Base-by-base conservation (phyloP, 306 rosid species). In the Vicia faba region DNA sequence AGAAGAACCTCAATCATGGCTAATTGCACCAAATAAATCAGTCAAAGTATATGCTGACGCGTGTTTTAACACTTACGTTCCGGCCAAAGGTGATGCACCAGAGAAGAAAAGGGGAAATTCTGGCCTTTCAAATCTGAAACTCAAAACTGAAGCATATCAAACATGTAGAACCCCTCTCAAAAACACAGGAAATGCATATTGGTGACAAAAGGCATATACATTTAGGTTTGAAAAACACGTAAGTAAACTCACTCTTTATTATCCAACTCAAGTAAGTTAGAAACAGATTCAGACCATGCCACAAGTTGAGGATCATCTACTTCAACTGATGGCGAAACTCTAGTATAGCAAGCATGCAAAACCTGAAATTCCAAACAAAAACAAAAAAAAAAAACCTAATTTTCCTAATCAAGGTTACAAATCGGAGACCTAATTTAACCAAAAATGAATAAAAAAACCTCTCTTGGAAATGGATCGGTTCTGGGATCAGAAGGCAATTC, bases 221-320 rank as follows among this genome's bases (percentile, higher is more conserved):
- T 23, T 23, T 5, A 31, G 36, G 8, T 31, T 31, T 5, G 36
- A 6, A 31, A 31, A 31, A 31, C 1, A 5, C 8, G 8, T 1
- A 31, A 31, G 2, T 1, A 31, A 33, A 80, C 91, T 86, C 67
- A 92, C 99, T 95, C 97, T 78, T 71, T 38, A 55, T 74, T 77
- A 74, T 95, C 99, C 84, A 95, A 81, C 41, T 95, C 96, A 53
- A 95, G 89, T 31, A 86, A 61, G 59, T 88, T 79, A 7, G 97
- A 83, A 74, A 88, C 96, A 0, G 92, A 64, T 64, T 81, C 80
- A 3, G 99, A 90, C 85, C 87, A 95, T 9, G 90, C 86, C 8
- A 88, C 97, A 20, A 95, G 96, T 73, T 90, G 96, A 76, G 99
- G 99, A 71, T 84, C 76, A 12, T 90, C 88, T 26, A 95, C 96